Conservation (phyloP, 1,284 basidiomycete species). For the Marasmius sp. region DNA sequence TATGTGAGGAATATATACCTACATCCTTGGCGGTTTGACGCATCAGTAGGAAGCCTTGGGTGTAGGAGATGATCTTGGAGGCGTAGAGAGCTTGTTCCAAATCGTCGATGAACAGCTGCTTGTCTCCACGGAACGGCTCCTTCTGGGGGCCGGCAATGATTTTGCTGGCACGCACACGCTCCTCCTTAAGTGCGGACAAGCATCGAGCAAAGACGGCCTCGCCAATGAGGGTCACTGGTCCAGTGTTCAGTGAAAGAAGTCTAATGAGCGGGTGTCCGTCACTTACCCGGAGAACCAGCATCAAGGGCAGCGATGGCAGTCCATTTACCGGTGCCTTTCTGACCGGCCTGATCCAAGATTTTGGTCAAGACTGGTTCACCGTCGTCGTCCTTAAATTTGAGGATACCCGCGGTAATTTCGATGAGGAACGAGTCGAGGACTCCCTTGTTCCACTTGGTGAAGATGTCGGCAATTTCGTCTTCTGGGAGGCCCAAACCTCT, state of each 20-base stretch:
- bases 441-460: slow-evolving; percentile 95
- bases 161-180: slow-evolving; percentile 94
- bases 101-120: slow-evolving; percentile 98
- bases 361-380: slow-evolving; percentile 89
- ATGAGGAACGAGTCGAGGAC: slow-evolving; percentile 99
- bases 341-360: slow-evolving; percentile 95
- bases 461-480: slow-evolving; percentile 88
- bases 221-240: slow-evolving; percentile 93
- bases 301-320: slow-evolving; percentile 98
- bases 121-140: slow-evolving; percentile 95
- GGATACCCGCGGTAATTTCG: slow-evolving; percentile 95
- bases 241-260: slow-evolving; percentile 16
- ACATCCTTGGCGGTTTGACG: slow-evolving; percentile 96
- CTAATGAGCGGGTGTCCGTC: background rate
- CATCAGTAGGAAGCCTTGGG: slow-evolving; percentile 99
- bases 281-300: slow-evolving; percentile 82
- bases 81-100: slow-evolving; percentile 99
- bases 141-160: slow-evolving; percentile 86
- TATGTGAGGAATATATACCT: slow-evolving; percentile 18
- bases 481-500: slow-evolving; percentile 87
- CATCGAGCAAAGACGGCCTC: slow-evolving; percentile 99
- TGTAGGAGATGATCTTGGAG: slow-evolving; percentile 99
- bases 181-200: slow-evolving; percentile 96
- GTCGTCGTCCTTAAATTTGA: slow-evolving; percentile 96
- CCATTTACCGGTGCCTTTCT: slow-evolving; percentile 99